Conservation (phyloP, 345 rosid genomes). For the Toxicodendron radicans region DNA sequence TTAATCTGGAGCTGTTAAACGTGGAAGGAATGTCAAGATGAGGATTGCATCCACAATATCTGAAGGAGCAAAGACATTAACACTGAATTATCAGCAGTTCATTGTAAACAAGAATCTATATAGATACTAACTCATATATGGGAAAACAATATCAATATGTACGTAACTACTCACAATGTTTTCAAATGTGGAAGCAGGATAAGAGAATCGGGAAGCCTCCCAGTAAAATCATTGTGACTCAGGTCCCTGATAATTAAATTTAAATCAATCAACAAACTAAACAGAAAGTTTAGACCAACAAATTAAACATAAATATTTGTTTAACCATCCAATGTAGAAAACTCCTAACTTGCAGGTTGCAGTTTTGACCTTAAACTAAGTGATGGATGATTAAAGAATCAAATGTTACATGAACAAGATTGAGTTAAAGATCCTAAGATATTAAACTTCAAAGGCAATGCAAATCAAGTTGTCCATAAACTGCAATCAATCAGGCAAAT, state of each 20-base stretch:
- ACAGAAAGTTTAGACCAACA: no score
- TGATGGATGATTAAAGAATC: neutral
- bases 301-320: no score
- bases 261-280: neutral
- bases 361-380: neutral
- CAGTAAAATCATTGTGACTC: conserved; percentile 44
- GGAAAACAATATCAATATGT: neutral
- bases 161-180: conserved; percentile 40
- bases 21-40: conserved; percentile 30
- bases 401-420: neutral
- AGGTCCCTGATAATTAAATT: conserved; percentile 48
- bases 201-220: conserved; percentile 38
- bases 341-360: neutral
- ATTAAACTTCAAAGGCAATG: neutral
- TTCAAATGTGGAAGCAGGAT: conserved; percentile 33
- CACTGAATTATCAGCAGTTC: conserved; percentile 1
- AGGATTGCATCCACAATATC: conserved; percentile 57
- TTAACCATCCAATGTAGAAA: neutral
- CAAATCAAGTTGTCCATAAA: neutral
- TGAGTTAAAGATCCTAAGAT: neutral
- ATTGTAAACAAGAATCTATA: neutral
- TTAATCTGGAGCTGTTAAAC: conserved; percentile 29
- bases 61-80: conserved; percentile 23
- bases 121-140: neutral
- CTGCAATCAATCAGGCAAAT: neutral